Percentiles rank a stretch among this genome's conserved stretches.
These are phyloP conservation scores for Metschnikowia kofuensis DNA, from an alignment of 805 yeast genomes.

Conservation along the genomic window DNA sequence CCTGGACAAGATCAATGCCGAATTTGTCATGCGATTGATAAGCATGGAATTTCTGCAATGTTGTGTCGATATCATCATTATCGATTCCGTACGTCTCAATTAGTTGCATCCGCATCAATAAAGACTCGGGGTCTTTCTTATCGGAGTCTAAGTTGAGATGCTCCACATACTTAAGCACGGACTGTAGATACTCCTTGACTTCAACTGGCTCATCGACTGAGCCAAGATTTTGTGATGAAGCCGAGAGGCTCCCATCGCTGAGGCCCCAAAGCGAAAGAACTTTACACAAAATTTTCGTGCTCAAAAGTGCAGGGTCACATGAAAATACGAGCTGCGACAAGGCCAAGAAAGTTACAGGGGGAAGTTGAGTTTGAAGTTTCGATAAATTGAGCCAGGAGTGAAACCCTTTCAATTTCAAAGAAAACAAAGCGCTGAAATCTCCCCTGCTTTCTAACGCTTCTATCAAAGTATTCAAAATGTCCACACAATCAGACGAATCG, in stretches of 20 bases:
- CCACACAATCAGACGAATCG: background rate
- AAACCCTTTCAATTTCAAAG: conserved; percentile 6
- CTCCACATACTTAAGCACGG: conserved; percentile 22
- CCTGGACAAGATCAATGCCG: conserved; percentile 41
- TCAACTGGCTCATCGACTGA: background rate
- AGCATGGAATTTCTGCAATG: conserved; percentile 37
- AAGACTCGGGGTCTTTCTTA: conserved; percentile 24
- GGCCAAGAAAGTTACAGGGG: background rate
- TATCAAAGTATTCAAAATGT: conserved; percentile 1
- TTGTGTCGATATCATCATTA: conserved; percentile 25
- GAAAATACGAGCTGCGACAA: conserved; percentile 15
- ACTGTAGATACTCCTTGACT: conserved; percentile 2
- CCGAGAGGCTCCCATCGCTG: background rate
- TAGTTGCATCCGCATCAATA: conserved; percentile 30
- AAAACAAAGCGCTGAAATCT: background rate
- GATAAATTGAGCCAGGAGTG: conserved; percentile 6
- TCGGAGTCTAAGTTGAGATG: conserved; percentile 23
- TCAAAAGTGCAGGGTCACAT: conserved; percentile 12
- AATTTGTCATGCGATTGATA: conserved; percentile 37
- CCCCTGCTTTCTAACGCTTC: conserved; percentile 6
- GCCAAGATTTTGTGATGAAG: background rate
- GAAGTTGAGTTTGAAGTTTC: background rate
- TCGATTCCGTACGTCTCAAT: conserved; percentile 35
- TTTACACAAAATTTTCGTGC: conserved; percentile 13
- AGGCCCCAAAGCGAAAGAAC: conserved; percentile 3